Evolutionary conservation across 2,329 filamentous ascomycete genomes (phyloP).

Genomic region (Phialemoniopsis sp.): DNA sequence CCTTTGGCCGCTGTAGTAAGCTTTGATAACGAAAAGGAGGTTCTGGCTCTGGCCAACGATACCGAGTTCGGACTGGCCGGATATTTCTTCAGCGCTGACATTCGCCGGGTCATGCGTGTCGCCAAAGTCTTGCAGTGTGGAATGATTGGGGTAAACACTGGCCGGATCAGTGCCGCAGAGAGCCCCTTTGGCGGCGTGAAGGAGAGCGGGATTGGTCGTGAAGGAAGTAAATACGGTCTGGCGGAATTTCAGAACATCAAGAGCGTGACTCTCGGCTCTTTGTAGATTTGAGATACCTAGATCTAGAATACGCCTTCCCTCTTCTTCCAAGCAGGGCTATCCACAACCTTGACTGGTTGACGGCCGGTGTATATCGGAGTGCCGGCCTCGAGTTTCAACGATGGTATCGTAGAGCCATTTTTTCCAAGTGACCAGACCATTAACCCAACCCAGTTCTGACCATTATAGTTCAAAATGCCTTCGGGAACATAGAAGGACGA

Average conservation of each 20-base stretch:
- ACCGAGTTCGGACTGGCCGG: slow-evolving; percentile 24
- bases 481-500: slow-evolving; percentile 61
- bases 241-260: slow-evolving; percentile 6
- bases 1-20: slow-evolving; percentile 11
- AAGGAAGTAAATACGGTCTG: slow-evolving; percentile 18
- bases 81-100: slow-evolving; percentile 17
- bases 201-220: slow-evolving; percentile 28
- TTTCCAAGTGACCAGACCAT: not conserved
- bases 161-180: slow-evolving; percentile 26
- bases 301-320: not conserved
- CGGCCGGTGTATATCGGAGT: not conserved
- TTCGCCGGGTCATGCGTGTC: slow-evolving; percentile 28
- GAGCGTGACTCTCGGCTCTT: slow-evolving; percentile 9
- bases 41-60: slow-evolving; percentile 24
- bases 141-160: slow-evolving; percentile 65
- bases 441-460: no score
- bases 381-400: not conserved
- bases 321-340: not conserved
- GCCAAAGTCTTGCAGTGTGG: slow-evolving; percentile 53
- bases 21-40: slow-evolving; percentile 25
- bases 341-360: not conserved
- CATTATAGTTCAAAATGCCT: no score
- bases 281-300: not conserved
- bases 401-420: not conserved
- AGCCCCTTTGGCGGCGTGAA: slow-evolving; percentile 28